phyloP scores from a whole-genome alignment of 768 basidiomycete species.

The Leccinum variicolor region DNA sequence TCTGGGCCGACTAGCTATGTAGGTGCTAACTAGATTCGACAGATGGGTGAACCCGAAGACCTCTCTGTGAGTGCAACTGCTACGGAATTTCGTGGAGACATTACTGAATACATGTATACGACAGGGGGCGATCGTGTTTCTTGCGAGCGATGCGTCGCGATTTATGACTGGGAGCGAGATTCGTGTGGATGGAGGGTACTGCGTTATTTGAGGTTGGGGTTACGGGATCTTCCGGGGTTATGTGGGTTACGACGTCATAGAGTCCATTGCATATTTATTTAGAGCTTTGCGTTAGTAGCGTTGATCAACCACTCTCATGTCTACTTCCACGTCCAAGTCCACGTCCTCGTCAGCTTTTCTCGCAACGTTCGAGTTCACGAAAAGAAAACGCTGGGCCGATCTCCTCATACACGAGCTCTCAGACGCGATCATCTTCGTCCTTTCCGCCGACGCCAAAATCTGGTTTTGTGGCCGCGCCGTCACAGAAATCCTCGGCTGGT shows the following conservation, averaged over 20 bases:
- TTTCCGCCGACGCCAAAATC: constrained; percentile 60
- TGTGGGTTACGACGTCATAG: constrained; percentile 27
- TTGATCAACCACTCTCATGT: constrained; percentile 14
- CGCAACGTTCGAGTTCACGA: constrained; percentile 73
- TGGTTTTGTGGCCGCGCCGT: constrained; percentile 69
- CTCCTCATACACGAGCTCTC: constrained; percentile 72
- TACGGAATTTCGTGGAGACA: background rate
- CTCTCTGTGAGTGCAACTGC: constrained; percentile 53
- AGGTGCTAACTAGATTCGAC: constrained; percentile 29
- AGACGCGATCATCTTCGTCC: constrained; percentile 66
- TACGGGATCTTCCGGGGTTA: constrained; percentile 10
- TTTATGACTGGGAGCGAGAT: constrained; percentile 89
- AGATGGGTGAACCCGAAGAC: constrained; percentile 94
- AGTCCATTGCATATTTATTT: background rate
- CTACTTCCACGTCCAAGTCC: constrained; percentile 9
- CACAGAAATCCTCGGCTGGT: constrained; percentile 75
- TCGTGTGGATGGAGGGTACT: constrained; percentile 89
- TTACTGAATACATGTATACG: background rate
- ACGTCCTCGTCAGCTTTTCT: constrained; percentile 7
- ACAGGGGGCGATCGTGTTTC: constrained; percentile 85
- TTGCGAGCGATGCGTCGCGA: constrained; percentile 84
- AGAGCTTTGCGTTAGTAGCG: background rate
- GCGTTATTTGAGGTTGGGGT: constrained; percentile 43
- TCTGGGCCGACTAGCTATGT: background rate
- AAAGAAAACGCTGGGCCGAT: constrained; percentile 85